These are phyloP conservation scores for Pseudohalonectria lignicola DNA, from an alignment of 2,329 filamentous ascomycete species.

Conservation along the genomic window DNA sequence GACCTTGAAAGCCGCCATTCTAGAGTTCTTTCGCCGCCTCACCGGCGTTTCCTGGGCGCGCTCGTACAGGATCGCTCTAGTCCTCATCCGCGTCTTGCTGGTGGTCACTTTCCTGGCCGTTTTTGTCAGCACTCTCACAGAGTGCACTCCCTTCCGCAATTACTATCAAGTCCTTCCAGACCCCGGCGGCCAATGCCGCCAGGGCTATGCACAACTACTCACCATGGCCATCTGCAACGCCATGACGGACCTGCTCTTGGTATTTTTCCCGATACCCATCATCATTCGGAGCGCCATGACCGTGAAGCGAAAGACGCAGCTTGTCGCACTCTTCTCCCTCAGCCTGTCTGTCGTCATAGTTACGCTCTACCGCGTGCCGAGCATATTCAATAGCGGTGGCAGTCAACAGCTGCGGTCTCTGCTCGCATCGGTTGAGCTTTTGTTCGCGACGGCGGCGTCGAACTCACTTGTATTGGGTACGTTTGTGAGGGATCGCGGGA, in stretches of 20 bases:
- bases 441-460: conserved; percentile 77
- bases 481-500: conserved; percentile 79
- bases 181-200: conserved; percentile 74
- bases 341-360: conserved; percentile 72
- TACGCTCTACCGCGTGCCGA: conserved; percentile 70
- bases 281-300: conserved; percentile 71
- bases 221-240: conserved; percentile 87
- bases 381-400: conserved; percentile 60
- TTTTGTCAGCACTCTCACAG: conserved; percentile 67
- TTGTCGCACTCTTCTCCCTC: conserved; percentile 72
- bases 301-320: conserved; percentile 65
- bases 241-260: conserved; percentile 76
- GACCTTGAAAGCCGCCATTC: conserved; percentile 81
- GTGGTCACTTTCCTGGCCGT: conserved; percentile 70
- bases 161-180: conserved; percentile 82
- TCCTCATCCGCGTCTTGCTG: conserved; percentile 65
- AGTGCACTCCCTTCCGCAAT: conserved; percentile 66
- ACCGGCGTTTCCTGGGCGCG: conserved; percentile 73
- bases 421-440: conserved; percentile 78
- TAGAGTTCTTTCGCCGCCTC: conserved; percentile 83
- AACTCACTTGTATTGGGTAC: conserved; percentile 87
- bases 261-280: conserved; percentile 82
- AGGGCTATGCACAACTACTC: conserved; percentile 76
- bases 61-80: conserved; percentile 60
- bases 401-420: conserved; percentile 81